These are phyloP conservation scores for Fraxinus nigra DNA, from an alignment of 305 asterid species.

Conservation along the genomic window DNA sequence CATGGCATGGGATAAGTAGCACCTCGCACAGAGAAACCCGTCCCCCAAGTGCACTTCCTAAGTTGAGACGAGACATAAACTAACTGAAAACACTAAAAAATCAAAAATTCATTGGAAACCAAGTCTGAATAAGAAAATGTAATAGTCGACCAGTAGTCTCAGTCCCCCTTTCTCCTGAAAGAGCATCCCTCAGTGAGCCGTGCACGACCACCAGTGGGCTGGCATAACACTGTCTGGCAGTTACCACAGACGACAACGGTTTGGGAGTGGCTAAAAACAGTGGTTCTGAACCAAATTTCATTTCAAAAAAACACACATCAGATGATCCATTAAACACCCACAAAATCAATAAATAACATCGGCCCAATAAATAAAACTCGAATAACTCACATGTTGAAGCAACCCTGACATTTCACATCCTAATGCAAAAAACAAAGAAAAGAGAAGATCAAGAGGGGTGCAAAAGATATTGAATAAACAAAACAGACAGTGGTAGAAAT, in stretches of 20 bases:
- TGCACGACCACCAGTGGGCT: conserved; percentile 29
- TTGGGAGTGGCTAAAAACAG: conserved; percentile 33
- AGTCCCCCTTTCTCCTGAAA: conserved; percentile 28
- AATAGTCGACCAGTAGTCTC: neutral
- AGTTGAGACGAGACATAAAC: neutral
- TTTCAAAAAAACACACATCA: neutral
- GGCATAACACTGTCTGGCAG: conserved; percentile 31
- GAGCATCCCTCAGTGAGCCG: conserved; percentile 32
- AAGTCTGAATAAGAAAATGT: neutral
- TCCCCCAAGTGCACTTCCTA: neutral
- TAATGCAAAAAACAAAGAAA: neutral
- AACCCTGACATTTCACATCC: conserved; percentile 29
- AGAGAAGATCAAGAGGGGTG: neutral
- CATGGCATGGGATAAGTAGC: neutral
- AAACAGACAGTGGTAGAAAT: neutral
- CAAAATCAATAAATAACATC: neutral
- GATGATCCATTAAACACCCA: neutral
- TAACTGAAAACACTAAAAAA: neutral
- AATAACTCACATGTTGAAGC: conserved; percentile 23
- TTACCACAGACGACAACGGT: conserved; percentile 31
- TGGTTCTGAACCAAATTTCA: conserved; percentile 17
- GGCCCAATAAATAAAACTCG: neutral
- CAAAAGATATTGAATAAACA: neutral
- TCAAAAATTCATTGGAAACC: neutral
- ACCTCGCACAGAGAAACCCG: neutral